These are phyloP conservation scores for Clitopilus passeckerianus DNA, from an alignment of 768 basidiomycete species.

Conservation along the genomic window DNA sequence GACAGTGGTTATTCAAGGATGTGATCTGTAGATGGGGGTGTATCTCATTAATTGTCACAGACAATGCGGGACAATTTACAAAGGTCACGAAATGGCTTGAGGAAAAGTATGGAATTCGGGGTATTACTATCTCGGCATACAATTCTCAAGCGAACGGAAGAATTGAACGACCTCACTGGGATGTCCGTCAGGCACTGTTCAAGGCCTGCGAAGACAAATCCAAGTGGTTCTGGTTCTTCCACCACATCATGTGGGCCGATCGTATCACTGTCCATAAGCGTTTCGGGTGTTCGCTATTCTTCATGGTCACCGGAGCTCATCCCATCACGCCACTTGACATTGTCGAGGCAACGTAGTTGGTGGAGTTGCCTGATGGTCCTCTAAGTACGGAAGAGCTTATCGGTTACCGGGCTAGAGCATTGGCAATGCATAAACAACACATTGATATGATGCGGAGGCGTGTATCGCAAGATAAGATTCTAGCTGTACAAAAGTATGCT, in stretches of 20 bases:
- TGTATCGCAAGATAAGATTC: background rate
- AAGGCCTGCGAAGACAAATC: slow-evolving; percentile 21
- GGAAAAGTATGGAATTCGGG: background rate
- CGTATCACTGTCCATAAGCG: slow-evolving; percentile 19
- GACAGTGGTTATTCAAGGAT: background rate
- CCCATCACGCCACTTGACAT: slow-evolving; percentile 2
- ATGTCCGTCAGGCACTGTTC: slow-evolving; percentile 27
- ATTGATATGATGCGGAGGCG: background rate
- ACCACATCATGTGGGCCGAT: slow-evolving; percentile 31
- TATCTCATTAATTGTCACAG: slow-evolving; percentile 20
- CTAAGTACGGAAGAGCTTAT: background rate
- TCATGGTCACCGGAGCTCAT: slow-evolving; percentile 3
- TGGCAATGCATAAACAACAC: background rate
- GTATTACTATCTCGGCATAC: slow-evolving; percentile 16
- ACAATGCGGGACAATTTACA: slow-evolving; percentile 18
- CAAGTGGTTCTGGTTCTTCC: slow-evolving; percentile 22
- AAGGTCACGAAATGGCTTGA: slow-evolving; percentile 13
- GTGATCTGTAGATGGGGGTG: slow-evolving; percentile 27
- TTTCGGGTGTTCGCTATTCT: slow-evolving; percentile 24
- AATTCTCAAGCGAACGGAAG: slow-evolving; percentile 17
- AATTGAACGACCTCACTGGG: slow-evolving; percentile 15
- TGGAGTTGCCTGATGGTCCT: background rate
- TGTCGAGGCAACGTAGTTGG: slow-evolving; percentile 2
- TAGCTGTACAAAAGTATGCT: background rate
- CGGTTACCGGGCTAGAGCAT: background rate